phyloP scores from a whole-genome alignment of 73 alveolate species.

The Uronychia setigera region DNA sequence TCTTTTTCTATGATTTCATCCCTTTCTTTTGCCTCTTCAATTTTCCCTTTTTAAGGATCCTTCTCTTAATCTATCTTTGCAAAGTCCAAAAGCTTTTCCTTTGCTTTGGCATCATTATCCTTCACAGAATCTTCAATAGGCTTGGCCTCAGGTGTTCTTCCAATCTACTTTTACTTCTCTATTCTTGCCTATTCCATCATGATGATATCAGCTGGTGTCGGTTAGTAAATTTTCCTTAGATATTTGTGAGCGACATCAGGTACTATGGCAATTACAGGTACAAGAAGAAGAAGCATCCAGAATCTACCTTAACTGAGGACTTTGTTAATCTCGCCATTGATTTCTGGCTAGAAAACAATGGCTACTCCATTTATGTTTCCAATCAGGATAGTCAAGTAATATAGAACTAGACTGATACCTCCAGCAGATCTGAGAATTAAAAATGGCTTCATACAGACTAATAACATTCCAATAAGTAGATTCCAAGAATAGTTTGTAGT shows the following conservation, averaged over 20 bases:
- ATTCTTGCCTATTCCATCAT: too few relatives aligned
- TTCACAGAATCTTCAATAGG: too few relatives aligned
- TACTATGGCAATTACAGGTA: conserved; percentile 76
- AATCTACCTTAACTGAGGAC: conserved; percentile 63
- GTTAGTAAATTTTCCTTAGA: not conserved
- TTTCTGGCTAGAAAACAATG: conserved; percentile 77
- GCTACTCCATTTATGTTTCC: conserved; percentile 70
- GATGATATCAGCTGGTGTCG: not conserved
- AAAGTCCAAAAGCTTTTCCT: too few relatives aligned
- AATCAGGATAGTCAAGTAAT: conserved; percentile 74
- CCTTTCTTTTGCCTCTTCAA: too few relatives aligned
- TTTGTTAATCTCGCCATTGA: conserved; percentile 68
- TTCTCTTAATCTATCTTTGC: too few relatives aligned
- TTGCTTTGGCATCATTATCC: too few relatives aligned
- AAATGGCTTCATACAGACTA: conserved; percentile 28
- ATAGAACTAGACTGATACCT: conserved; percentile 67
- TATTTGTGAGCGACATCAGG: conserved; percentile 67
- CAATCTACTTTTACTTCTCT: too few relatives aligned
- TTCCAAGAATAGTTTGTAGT: conserved; percentile 80
- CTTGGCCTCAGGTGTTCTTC: too few relatives aligned
- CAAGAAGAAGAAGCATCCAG: conserved; percentile 77
- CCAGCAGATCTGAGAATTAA: conserved; percentile 7
- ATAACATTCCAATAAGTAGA: conserved; percentile 80
- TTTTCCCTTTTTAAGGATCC: too few relatives aligned
- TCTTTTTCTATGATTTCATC: too few relatives aligned